Base-by-base conservation (phyloP, 2,329 filamentous ascomycete species). In the Stachybotrys chartarum region DNA sequence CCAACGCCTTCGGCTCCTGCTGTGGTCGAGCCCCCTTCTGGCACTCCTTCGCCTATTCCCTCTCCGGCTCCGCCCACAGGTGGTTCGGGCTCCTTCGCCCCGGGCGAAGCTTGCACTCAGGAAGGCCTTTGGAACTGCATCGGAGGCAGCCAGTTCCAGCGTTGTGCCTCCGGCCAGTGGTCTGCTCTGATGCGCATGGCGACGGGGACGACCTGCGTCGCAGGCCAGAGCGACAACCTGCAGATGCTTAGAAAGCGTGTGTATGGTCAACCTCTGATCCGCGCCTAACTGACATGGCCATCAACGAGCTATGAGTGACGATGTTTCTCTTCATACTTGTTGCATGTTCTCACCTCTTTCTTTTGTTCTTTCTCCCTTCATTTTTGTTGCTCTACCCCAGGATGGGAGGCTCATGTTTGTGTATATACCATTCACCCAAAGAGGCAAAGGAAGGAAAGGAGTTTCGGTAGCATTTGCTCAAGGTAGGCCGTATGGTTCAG, bases 121-220 rank as follows among this genome's bases (percentile, higher is more conserved):
- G 82, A 86, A 61, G 84, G 84, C 18, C 61, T 68, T 16, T 86
- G 80, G 80, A 80, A 82, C 68, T 86, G 84, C 64, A 70, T 83
- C 30, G 73, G 70, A 17, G 82, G 81, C 52, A 70, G 67, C 30
- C 72, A 76, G 52, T 86, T 83, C 75, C 83, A 86, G 70, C 81
- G 82, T 55, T 86, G 83, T 61, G 82, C 81, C n/a, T 78, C 75
- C 14, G 83, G 83, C 6, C 61, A 67, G 54, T 86, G 83, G 83
- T 76, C 78, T 17, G 63, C 61, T 6, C 58, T 73, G 45, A 72
- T 79, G 56, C 61, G 68, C 42, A 75, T 85, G 75, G 77, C 82
- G 1, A 59, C 72, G 1, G 83, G 83, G 44, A 84, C 79, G 14
- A 68, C 70, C 31, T 86, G 83, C 68, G 59, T 66, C 55, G 59